Evolutionary conservation across 148 eudicot genomes (phyloP).

Genomic region (Vaccinium vitisidaea): DNA sequence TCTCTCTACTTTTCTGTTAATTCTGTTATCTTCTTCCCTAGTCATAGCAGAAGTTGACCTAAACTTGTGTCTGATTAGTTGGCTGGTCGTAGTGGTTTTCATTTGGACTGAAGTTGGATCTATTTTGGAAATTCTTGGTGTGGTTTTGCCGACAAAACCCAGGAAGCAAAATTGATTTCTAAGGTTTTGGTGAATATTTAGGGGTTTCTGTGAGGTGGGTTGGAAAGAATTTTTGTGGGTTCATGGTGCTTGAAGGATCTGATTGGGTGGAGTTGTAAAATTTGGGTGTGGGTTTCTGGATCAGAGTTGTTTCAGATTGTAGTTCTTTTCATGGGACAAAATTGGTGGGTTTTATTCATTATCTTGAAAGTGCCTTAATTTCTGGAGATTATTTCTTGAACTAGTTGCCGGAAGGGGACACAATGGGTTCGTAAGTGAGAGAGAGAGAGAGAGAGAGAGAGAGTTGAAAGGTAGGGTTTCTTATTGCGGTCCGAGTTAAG

Average conservation of each 20-base stretch:
- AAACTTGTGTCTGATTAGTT: conserved; percentile 30
- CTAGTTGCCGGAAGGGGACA: too few species aligned
- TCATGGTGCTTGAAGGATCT: conserved; percentile 9
- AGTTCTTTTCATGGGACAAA: neutral
- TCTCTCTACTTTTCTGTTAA: too few species aligned
- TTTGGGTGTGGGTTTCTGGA: conserved; percentile 19
- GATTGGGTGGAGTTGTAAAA: conserved; percentile 8
- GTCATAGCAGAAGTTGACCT: conserved; percentile 50
- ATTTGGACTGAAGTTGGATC: conserved; percentile 13
- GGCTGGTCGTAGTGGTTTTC: neutral
- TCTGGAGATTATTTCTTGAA: neutral
- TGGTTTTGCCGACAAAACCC: conserved; percentile 11
- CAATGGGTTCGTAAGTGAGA: too few species aligned
- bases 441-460: too few species aligned
- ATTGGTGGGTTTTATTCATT: neutral
- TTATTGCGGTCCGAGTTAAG: too few species aligned
- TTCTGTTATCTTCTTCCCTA: too few species aligned
- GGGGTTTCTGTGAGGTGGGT: conserved; percentile 12
- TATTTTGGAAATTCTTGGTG: conserved; percentile 13
- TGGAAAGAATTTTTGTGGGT: conserved; percentile 16
- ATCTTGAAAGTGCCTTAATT: conserved; percentile 6
- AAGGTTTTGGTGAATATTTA: conserved; percentile 16
- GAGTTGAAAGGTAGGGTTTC: too few species aligned
- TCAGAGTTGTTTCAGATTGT: neutral
- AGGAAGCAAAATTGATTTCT: neutral